Evolutionary conservation across 1,284 basidiomycete species (phyloP), one percentile per base, ranked within the genome.

Genomic region (Pyrrhoderma lamaoense): DNA sequence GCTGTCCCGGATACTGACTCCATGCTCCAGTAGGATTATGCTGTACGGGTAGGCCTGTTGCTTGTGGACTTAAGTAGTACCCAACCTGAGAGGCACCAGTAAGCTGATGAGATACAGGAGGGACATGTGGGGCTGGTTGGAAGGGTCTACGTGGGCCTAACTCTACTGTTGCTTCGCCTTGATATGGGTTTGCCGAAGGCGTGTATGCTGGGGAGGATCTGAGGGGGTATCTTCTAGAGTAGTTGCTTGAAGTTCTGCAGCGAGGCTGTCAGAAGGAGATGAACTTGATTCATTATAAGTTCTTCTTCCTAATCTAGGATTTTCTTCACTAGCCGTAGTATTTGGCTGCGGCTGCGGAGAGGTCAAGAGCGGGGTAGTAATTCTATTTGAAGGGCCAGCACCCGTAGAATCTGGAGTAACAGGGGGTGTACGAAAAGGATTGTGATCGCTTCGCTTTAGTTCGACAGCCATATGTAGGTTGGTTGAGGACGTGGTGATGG

Each of bases 171-270:
- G 70, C 64, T 61, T 87, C 85, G 9, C 82, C 84, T 2, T 72
- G 66, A 46, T 63, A 59, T 9, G 69, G 48, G 50, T 81, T 74
- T 1, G 84, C 73, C 2, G 71, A 59, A 0, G 76, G 68, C 0
- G 82, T 82, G 59, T 87, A 87, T 0, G 82, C 79, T 0, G 85
- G 84, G 83, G 85, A 16, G 81, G 79, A 16, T 80, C 79, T 16
- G 58, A 53, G 34, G 58, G 57, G 46, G 46, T 52, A 45, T 31
- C 47, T 19, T 35, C 31, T 19, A 54, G 40, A 27, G 44, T 34
- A 16, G 34, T 36, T 42, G 53, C n/a, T 52, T 53, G 27, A 51
- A 49, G 35, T 27, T 53, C 22, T 51, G 37, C 7, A 37, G 54
- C 18, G 45, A 56, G 34, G 48, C 44, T 14, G 18, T 38, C 47